A percentile compares a stretch with the other conserved stretches of the same genome.
These are phyloP conservation scores for Colletotrichum tropicicola DNA, from an alignment of 2,329 filamentous ascomycete species.

Conservation along the genomic window DNA sequence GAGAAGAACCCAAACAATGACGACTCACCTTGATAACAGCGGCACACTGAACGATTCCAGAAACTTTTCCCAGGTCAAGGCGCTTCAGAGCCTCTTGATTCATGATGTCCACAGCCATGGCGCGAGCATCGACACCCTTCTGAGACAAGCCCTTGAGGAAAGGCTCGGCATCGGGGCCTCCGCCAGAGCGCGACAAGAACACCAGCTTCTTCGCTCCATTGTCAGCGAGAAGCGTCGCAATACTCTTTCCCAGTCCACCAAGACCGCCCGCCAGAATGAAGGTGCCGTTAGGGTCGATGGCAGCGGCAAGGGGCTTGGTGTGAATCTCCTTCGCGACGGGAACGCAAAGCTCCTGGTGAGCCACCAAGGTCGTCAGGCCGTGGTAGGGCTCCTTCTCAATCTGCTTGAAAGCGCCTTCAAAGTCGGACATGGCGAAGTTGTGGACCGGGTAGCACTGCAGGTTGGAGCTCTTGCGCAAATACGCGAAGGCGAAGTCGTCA, in stretches of 20 bases:
- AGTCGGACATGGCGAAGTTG: slow-evolving; percentile 29
- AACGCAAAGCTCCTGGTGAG: slow-evolving; percentile 29
- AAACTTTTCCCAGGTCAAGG: slow-evolving; percentile 38
- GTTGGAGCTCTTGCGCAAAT: neutral
- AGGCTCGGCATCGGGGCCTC: slow-evolving; percentile 35
- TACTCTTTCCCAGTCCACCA: slow-evolving; percentile 64
- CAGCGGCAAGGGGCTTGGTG: slow-evolving; percentile 38
- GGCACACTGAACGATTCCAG: slow-evolving; percentile 47
- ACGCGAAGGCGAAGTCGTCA: slow-evolving; percentile 11
- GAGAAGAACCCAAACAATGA: neutral
- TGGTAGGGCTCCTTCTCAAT: slow-evolving; percentile 32
- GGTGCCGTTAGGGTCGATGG: slow-evolving; percentile 47
- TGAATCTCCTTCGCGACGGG: slow-evolving; percentile 32
- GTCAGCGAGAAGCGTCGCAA: slow-evolving; percentile 58
- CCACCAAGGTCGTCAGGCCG: slow-evolving; percentile 16
- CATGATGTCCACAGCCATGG: slow-evolving; percentile 54
- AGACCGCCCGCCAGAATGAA: slow-evolving; percentile 67
- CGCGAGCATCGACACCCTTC: slow-evolving; percentile 42
- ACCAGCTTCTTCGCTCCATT: slow-evolving; percentile 61
- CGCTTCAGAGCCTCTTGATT: slow-evolving; percentile 37
- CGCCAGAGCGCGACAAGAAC: slow-evolving; percentile 61
- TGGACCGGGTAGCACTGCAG: slow-evolving; percentile 13
- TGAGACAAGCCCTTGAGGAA: slow-evolving; percentile 45
- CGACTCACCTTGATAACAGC: slow-evolving; percentile 41
- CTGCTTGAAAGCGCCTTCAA: slow-evolving; percentile 38